phyloP scores from a whole-genome alignment of 23 red algal genomes.

The Agarophyton chilense region DNA sequence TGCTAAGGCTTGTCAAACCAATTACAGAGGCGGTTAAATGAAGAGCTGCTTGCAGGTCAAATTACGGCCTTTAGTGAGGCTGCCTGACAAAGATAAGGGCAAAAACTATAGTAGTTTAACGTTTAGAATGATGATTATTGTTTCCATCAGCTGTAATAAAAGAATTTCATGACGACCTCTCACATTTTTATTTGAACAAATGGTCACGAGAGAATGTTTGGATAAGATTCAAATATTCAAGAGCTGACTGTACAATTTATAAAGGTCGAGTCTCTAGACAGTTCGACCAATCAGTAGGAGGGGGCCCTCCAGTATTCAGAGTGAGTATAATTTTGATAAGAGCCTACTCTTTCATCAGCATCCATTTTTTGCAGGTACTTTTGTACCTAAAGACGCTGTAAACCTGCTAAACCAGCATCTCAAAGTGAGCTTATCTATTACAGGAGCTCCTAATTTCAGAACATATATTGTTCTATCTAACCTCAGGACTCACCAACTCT shows the following conservation, averaged over 20 bases:
- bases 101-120: neutral
- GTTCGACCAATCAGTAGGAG: too few relatives aligned
- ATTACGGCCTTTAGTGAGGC: neutral
- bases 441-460: neutral
- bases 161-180: too few relatives aligned
- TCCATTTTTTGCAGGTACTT: neutral
- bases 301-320: too few relatives aligned
- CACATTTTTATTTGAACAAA: too few relatives aligned
- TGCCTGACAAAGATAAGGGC: neutral
- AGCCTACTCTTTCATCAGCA: too few relatives aligned
- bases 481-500: neutral
- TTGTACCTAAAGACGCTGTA: neutral
- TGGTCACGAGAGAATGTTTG: too few relatives aligned
- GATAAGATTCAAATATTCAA: too few relatives aligned
- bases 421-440: neutral
- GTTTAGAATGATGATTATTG: neutral
- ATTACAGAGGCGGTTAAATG: neutral
- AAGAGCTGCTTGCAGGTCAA: neutral
- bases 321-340: too few relatives aligned
- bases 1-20: neutral
- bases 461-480: neutral
- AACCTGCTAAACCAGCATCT: neutral
- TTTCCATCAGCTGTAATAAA: too few relatives aligned
- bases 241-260: too few relatives aligned
- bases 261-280: too few relatives aligned